Percentiles rank a stretch among this genome's conserved stretches.
These are phyloP conservation scores for Arachis stenosperma DNA, from an alignment of 306 rosid genomes.

Conservation along the genomic window DNA sequence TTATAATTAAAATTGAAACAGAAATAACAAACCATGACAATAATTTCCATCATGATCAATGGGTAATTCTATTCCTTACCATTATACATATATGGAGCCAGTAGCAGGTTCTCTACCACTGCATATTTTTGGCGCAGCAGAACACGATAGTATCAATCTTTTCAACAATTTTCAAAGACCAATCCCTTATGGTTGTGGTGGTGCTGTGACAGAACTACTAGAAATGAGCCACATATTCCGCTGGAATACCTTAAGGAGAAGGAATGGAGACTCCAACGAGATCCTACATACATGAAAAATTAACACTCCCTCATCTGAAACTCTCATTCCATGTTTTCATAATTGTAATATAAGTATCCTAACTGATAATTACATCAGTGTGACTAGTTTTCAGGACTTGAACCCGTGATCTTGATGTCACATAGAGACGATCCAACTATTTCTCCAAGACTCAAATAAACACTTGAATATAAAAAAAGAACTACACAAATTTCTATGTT, in stretches of 20 bases:
- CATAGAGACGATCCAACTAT: too few relatives aligned
- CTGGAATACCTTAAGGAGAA: neutral
- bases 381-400: too few relatives aligned
- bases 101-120: neutral
- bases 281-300: neutral
- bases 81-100: neutral
- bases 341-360: too few relatives aligned
- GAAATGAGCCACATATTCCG: neutral
- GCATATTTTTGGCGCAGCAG: neutral
- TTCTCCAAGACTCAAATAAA: neutral
- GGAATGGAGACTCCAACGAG: neutral
- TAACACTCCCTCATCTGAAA: neutral
- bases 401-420: too few relatives aligned
- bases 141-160: neutral
- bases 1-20: too few relatives aligned
- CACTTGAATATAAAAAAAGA: neutral
- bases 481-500: neutral
- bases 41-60: neutral
- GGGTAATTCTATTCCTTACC: neutral
- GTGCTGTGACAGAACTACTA: neutral
- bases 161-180: neutral
- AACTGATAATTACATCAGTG: too few relatives aligned
- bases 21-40: neutral
- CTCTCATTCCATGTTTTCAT: neutral
- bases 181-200: neutral